Conservation (phyloP, 1,284 basidiomycete species). For the Phellinidium pouzarii region DNA sequence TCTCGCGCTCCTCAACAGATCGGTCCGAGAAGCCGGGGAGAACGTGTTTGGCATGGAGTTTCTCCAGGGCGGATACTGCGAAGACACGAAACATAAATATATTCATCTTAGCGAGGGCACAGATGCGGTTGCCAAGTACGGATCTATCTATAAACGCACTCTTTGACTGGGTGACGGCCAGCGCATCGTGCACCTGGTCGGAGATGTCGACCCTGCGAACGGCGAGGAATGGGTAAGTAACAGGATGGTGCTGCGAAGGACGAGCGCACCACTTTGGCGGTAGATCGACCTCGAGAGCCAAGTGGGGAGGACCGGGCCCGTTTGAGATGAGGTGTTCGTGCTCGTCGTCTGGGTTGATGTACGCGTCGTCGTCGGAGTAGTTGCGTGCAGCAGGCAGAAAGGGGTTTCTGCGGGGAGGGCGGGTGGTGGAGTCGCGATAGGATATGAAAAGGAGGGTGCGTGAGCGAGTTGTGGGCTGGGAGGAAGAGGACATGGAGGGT, state of each 20-base stretch:
- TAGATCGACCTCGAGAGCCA: constrained; percentile 51
- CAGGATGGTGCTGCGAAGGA: constrained; percentile 18
- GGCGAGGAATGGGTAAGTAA: constrained; percentile 25
- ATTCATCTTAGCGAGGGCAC: neutral
- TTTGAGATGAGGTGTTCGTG: constrained; percentile 59
- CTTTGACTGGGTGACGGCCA: constrained; percentile 65
- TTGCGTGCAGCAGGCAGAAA: constrained; percentile 26
- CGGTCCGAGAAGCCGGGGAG: constrained; percentile 96
- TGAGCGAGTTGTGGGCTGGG: constrained; percentile 65
- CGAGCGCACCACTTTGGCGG: constrained; percentile 64
- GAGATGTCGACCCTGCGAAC: constrained; percentile 78
- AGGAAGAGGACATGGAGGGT: constrained; percentile 23
- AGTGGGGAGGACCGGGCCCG: constrained; percentile 24
- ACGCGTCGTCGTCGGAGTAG: constrained; percentile 34
- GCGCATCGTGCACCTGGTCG: constrained; percentile 80
- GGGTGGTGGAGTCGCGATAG: constrained; percentile 77
- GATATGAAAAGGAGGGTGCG: constrained; percentile 93
- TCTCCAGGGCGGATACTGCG: constrained; percentile 77
- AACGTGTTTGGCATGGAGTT: constrained; percentile 91
- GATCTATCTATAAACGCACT: constrained; percentile 53
- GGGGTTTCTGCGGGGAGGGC: constrained; percentile 39
- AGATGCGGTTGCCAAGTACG: neutral
- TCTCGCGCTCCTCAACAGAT: constrained; percentile 87
- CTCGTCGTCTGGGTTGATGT: constrained; percentile 51
- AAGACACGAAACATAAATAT: constrained; percentile 12